Percentiles rank a stretch among this genome's conserved stretches.
Conservation (phyloP, 352 stramenopile genomes). For the Globisporangium lucens region DNA sequence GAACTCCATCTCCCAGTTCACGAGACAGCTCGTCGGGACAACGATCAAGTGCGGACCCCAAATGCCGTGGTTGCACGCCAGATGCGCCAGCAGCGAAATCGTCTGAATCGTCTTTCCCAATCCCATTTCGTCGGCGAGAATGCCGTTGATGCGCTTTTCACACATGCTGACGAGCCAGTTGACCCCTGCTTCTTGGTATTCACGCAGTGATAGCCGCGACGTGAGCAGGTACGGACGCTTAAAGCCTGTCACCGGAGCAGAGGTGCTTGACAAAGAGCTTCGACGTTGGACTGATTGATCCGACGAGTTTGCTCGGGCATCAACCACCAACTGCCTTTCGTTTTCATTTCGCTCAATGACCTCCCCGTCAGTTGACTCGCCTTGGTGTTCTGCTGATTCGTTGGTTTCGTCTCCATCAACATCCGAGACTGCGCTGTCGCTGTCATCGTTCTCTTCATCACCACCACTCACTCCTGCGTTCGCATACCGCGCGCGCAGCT, state of each 20-base stretch:
- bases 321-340: background rate
- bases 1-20: constrained; percentile 99
- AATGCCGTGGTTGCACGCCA: constrained; percentile 88
- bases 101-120: constrained; percentile 99
- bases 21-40: constrained; percentile 96
- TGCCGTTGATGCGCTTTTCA: constrained; percentile 96
- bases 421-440: background rate
- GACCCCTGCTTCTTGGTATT: constrained; percentile 87
- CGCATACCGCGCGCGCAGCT: constrained; percentile 74
- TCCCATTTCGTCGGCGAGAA: constrained; percentile 97
- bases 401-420: background rate
- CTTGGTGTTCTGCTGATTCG: background rate
- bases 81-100: constrained; percentile 96
- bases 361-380: background rate
- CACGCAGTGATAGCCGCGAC: constrained; percentile 57
- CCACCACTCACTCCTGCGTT: background rate
- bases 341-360: background rate
- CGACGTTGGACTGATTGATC: background rate
- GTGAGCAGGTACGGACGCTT: constrained; percentile 72
- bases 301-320: background rate
- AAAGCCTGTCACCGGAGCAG: constrained; percentile 23
- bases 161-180: constrained; percentile 99
- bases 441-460: constrained; percentile 1
- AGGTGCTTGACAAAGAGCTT: background rate
- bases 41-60: constrained; percentile 99